A percentile compares a stretch with the other conserved stretches of the same genome.
Evolutionary conservation across 2,329 filamentous ascomycete genomes (phyloP).

Genomic region (Alternaria sp.): DNA sequence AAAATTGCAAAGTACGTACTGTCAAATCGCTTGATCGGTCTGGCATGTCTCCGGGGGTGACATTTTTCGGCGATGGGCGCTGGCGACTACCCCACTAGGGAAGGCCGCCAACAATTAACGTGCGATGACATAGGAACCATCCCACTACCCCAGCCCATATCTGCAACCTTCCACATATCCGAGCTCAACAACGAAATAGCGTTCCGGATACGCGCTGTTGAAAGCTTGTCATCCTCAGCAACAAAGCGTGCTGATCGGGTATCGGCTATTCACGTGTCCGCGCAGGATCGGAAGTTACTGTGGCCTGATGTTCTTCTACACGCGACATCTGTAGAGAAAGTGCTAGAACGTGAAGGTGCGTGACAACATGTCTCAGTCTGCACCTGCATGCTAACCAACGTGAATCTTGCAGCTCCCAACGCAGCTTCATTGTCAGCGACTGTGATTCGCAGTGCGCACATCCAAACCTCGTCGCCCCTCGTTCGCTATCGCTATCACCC

Average conservation of each 20-base stretch:
- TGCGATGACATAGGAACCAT: conserved; percentile 31
- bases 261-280: conserved; percentile 27
- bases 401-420: background rate
- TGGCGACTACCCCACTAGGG: conserved; percentile 17
- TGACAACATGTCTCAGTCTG: conserved; percentile 15
- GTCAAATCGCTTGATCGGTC: background rate
- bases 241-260: conserved; percentile 14
- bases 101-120: conserved; percentile 27
- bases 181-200: conserved; percentile 48
- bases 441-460: conserved; percentile 18
- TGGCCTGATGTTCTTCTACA: conserved; percentile 28
- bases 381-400: conserved; percentile 1
- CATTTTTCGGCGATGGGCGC: background rate
- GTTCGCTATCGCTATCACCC: conserved; percentile 19
- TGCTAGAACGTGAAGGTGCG: conserved; percentile 7
- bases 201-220: conserved; percentile 31
- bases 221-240: conserved; percentile 19
- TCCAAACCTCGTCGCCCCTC: conserved; percentile 19
- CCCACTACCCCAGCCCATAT: conserved; percentile 22
- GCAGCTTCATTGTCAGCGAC: conserved; percentile 9
- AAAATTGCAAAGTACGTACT: background rate
- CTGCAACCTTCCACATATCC: conserved; percentile 35
- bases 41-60: background rate
- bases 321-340: conserved; percentile 17
- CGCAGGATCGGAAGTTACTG: conserved; percentile 1